These are phyloP conservation scores for Fomitopsis schrenkii DNA, from an alignment of 1,284 basidiomycete genomes.

Conservation along the genomic window DNA sequence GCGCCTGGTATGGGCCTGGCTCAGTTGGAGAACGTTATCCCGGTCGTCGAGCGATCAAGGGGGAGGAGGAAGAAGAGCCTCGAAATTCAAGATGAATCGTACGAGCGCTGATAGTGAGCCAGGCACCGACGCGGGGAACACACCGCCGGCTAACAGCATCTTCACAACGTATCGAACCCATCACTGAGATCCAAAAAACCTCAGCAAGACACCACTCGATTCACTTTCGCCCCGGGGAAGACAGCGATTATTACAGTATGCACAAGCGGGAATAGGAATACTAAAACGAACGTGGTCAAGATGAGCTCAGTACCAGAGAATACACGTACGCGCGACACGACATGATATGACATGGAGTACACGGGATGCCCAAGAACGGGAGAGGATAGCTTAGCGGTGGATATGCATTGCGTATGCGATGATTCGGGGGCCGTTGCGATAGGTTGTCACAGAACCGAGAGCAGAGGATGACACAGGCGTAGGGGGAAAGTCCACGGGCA, in stretches of 20 bases:
- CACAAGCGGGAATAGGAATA: background rate
- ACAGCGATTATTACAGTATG: background rate
- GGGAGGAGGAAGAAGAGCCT: too few relatives aligned
- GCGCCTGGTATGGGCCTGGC: too few relatives aligned
- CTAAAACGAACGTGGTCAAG: background rate
- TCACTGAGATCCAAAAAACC: background rate
- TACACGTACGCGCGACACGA: background rate
- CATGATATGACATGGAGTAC: background rate
- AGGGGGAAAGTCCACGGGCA: background rate
- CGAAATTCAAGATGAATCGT: background rate
- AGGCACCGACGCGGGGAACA: background rate
- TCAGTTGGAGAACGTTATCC: too few relatives aligned
- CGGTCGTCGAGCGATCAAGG: background rate
- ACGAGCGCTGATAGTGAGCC: background rate
- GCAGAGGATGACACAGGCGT: background rate
- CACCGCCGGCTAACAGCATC: background rate
- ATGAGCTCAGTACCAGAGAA: background rate
- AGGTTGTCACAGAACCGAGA: constrained; percentile 6
- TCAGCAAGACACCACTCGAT: background rate
- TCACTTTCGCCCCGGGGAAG: background rate
- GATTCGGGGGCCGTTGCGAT: constrained; percentile 2
- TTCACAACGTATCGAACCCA: background rate
- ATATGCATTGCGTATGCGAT: constrained; percentile 5
- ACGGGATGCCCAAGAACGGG: constrained; percentile 5
- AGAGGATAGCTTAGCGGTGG: constrained; percentile 1